Percentiles rank a stretch among this genome's conserved stretches.
These are phyloP conservation scores for Erodium moschatum DNA, from an alignment of 441 rosid species.

Conservation along the genomic window DNA sequence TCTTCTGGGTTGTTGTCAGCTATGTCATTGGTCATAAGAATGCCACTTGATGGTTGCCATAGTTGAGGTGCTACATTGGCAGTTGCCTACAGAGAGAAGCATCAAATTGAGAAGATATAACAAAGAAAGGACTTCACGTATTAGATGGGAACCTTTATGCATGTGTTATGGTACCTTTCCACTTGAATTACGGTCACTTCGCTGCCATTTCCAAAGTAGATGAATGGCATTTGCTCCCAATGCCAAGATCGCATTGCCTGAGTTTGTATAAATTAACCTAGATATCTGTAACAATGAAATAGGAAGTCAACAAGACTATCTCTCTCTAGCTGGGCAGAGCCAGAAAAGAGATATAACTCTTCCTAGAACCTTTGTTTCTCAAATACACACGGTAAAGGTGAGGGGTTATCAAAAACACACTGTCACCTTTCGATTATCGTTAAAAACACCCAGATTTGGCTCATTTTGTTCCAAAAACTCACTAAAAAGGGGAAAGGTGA, in stretches of 20 bases:
- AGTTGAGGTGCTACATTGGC: slow-evolving; percentile 53
- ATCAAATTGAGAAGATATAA: background rate
- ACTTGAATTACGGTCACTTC: slow-evolving; percentile 53
- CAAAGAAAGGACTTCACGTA: no score
- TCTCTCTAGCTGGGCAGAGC: no score
- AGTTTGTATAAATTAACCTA: slow-evolving; percentile 86
- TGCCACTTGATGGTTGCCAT: slow-evolving; percentile 24
- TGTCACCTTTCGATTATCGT: no score
- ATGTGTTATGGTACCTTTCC: slow-evolving; percentile 56
- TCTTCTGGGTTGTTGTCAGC: slow-evolving; percentile 60
- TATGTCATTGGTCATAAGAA: slow-evolving; percentile 66
- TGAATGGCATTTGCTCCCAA: slow-evolving; percentile 95
- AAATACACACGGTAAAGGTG: no score
- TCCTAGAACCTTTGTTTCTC: no score
- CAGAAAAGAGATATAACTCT: slow-evolving; percentile 29
- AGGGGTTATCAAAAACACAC: no score
- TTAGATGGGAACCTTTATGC: slow-evolving; percentile 1
- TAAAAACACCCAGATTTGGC: no score
- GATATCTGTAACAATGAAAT: slow-evolving; percentile 55
- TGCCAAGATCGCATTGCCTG: slow-evolving; percentile 88
- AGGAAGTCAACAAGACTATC: slow-evolving; percentile 31
- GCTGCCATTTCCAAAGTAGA: slow-evolving; percentile 36
- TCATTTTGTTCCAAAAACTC: no score
- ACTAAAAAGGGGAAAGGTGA: no score
- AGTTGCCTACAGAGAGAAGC: slow-evolving; percentile 47